phyloP scores from a whole-genome alignment of 495 filamentous ascomycete genomes.

The Penicillium turbatum region DNA sequence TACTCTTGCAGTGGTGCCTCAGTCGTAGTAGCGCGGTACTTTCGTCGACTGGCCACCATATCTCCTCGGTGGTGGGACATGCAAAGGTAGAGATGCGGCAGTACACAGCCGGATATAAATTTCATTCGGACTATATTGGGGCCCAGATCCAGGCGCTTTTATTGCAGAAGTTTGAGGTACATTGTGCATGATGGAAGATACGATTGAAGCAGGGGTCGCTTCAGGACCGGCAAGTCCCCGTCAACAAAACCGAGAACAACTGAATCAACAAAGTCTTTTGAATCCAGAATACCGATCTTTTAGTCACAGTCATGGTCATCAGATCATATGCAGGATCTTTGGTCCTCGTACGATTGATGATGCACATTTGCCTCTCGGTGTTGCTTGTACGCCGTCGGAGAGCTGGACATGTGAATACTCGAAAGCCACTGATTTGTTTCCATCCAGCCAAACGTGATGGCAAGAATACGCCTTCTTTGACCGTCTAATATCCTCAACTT shows the following conservation, averaged over 20 bases:
- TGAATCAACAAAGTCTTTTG: too few relatives aligned
- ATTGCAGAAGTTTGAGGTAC: too few relatives aligned
- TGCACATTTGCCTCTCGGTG: not conserved
- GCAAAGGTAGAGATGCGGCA: not conserved
- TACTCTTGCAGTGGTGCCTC: too few relatives aligned
- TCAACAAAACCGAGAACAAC: too few relatives aligned
- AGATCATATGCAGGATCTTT: not conserved
- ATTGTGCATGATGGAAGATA: too few relatives aligned
- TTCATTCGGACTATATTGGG: not conserved
- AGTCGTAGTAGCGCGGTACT: not conserved
- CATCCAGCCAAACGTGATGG: not conserved
- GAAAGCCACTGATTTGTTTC: not conserved
- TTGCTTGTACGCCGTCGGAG: slow-evolving; percentile 3
- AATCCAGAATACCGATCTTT: not conserved
- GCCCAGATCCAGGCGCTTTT: not conserved
- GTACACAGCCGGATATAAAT: not conserved
- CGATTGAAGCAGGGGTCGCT: too few relatives aligned
- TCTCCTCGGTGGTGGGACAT: not conserved
- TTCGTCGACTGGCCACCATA: not conserved
- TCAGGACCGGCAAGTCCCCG: too few relatives aligned
- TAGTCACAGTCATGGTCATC: not conserved
- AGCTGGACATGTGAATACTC: not conserved
- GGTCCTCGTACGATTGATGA: not conserved
- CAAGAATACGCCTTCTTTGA: not conserved
- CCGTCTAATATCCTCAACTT: not conserved